Conservation (phyloP, 1,284 basidiomycete genomes). For the Boletus subluridellus region DNA sequence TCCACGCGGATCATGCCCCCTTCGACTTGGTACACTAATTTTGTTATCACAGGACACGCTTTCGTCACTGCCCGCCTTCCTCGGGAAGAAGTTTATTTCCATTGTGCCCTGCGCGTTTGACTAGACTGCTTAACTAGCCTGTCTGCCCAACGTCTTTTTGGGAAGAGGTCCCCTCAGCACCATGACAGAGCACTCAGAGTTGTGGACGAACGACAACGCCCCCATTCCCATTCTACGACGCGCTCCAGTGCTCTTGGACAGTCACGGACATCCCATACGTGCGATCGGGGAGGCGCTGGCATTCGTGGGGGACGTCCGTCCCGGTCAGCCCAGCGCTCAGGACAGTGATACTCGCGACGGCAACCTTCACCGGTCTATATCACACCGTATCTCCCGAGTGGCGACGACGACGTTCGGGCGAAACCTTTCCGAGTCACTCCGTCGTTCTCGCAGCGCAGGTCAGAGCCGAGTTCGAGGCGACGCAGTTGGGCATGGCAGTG, state of each 20-base stretch:
- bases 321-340: neutral
- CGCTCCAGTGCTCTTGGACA: slow-evolving; percentile 19
- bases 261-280: slow-evolving; percentile 3
- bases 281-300: neutral
- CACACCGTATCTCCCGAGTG: slow-evolving; percentile 25
- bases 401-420: slow-evolving; percentile 25
- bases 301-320: neutral
- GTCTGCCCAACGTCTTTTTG: neutral
- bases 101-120: slow-evolving; percentile 1
- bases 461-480: neutral
- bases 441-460: slow-evolving; percentile 5
- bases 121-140: neutral
- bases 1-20: neutral
- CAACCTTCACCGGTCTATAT: slow-evolving; percentile 16
- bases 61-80: neutral
- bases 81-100: neutral
- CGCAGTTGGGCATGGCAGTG: neutral
- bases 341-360: neutral
- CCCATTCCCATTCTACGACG: slow-evolving; percentile 21
- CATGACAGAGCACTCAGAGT: slow-evolving; percentile 9
- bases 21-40: neutral
- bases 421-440: slow-evolving; percentile 17
- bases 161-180: neutral
- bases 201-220: neutral
- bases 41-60: neutral